phyloP scores from a whole-genome alignment of 768 basidiomycete species.

The Serendipita sp. region DNA sequence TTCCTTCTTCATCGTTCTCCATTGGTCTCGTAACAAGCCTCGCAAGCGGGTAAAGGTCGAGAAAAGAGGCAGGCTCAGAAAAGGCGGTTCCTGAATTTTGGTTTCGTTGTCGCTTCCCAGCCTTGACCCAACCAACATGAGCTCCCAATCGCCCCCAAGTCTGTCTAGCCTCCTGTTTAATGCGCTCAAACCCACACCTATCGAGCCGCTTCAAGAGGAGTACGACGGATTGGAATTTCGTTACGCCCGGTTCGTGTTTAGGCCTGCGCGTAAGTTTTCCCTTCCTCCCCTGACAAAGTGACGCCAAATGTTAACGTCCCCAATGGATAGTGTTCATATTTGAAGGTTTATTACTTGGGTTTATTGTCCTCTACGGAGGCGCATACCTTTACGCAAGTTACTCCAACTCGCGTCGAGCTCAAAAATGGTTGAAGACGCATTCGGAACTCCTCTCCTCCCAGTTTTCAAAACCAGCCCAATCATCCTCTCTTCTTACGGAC shows the following conservation, averaged over 20 bases:
- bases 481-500: conserved; percentile 36
- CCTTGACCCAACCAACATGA: too few relatives aligned
- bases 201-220: conserved; percentile 30
- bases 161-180: not conserved
- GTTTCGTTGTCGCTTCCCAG: not conserved
- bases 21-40: not conserved
- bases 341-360: conserved; percentile 42
- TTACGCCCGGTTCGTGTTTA: conserved; percentile 64
- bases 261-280: conserved; percentile 51
- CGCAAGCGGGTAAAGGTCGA: not conserved
- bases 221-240: conserved; percentile 62
- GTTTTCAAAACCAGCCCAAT: conserved; percentile 50
- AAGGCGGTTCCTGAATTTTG: not conserved
- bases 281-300: not conserved
- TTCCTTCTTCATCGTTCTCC: not conserved
- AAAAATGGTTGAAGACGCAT: conserved; percentile 48
- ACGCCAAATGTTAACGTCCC: not conserved
- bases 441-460: conserved; percentile 43
- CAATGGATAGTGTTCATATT: conserved; percentile 37
- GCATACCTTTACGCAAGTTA: conserved; percentile 44
- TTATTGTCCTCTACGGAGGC: conserved; percentile 37
- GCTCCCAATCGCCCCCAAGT: not conserved
- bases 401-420: conserved; percentile 42
- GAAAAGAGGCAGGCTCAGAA: not conserved
- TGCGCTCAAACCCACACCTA: conserved; percentile 30